Evolutionary conservation across 805 yeast genomes (phyloP).

Genomic region (Wilhelminamyces savonicus): DNA sequence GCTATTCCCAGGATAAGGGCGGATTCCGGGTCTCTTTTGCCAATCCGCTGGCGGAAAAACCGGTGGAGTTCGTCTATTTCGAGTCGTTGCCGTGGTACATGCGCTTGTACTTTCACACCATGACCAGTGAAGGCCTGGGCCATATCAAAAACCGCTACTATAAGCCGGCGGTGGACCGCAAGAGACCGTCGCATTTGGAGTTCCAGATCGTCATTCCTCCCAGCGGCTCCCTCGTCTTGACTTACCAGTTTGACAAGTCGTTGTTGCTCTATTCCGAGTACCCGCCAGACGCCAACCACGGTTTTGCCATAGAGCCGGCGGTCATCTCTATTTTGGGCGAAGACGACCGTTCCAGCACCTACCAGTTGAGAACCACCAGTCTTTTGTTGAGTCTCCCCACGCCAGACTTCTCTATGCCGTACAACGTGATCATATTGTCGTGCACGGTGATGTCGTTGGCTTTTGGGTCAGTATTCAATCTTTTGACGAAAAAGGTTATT

Average conservation of each 20-base stretch:
- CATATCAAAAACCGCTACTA: conserved; percentile 43
- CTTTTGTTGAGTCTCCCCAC: conserved; percentile 83
- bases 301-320: conserved; percentile 92
- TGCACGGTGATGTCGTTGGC: conserved; percentile 90
- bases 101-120: conserved; percentile 72
- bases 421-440: conserved; percentile 89
- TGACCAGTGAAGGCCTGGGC: conserved; percentile 37
- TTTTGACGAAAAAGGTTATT: conserved; percentile 66
- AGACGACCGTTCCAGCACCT: conserved; percentile 15
- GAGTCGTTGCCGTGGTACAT: conserved; percentile 93
- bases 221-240: conserved; percentile 48
- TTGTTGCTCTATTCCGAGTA: conserved; percentile 81
- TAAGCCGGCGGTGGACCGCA: conserved; percentile 73
- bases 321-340: conserved; percentile 50
- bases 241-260: conserved; percentile 82
- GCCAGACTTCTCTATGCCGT: conserved; percentile 98
- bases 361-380: conserved; percentile 77
- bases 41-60: conserved; percentile 49
- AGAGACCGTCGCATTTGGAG: conserved; percentile 80
- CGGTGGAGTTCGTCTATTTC: conserved; percentile 53
- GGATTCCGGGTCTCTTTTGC: conserved; percentile 73
- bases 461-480: conserved; percentile 80
- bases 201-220: conserved; percentile 61
- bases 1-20: conserved; percentile 87
- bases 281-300: conserved; percentile 99